Percentiles rank a stretch among this genome's conserved stretches.
Conservation (phyloP, 495 filamentous ascomycete genomes). For the Pyronema domesticum region DNA sequence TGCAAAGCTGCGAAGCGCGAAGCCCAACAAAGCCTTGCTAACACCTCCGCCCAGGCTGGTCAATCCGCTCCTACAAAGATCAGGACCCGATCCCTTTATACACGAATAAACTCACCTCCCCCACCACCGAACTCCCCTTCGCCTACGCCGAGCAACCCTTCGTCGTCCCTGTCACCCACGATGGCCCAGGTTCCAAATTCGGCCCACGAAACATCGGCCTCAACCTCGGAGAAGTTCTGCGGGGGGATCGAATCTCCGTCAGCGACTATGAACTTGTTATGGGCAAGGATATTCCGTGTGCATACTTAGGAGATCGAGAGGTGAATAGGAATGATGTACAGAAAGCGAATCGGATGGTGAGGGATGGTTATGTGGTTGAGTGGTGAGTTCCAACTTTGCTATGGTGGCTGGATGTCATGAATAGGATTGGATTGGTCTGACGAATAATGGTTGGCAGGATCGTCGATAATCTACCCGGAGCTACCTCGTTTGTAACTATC, state of each 20-base stretch:
- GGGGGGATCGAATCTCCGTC: slow-evolving; percentile 75
- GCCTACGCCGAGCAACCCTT: slow-evolving; percentile 88
- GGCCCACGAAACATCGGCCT: slow-evolving; percentile 65
- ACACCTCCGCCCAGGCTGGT: slow-evolving; percentile 27
- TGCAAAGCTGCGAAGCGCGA: not conserved
- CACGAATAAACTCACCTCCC: slow-evolving; percentile 93
- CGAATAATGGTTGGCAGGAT: slow-evolving; percentile 32
- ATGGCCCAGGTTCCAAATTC: slow-evolving; percentile 50
- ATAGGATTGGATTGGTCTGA: too few species aligned
- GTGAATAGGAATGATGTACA: slow-evolving; percentile 49
- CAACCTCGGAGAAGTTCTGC: slow-evolving; percentile 83
- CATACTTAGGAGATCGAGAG: slow-evolving; percentile 52
- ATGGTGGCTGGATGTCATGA: too few species aligned
- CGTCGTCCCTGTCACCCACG: slow-evolving; percentile 61
- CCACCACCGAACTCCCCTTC: slow-evolving; percentile 81
- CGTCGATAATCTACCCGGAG: slow-evolving; percentile 83
- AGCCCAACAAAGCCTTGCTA: not conserved
- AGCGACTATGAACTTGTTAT: slow-evolving; percentile 77
- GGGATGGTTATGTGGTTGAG: slow-evolving; percentile 73
- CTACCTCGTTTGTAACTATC: slow-evolving; percentile 80
- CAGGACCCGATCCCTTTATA: slow-evolving; percentile 66
- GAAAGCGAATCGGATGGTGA: slow-evolving; percentile 55
- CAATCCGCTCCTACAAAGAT: slow-evolving; percentile 62
- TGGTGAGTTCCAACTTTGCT: slow-evolving; percentile 33
- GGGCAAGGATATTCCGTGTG: slow-evolving; percentile 60